These are phyloP conservation scores for Fusarium pilosicola DNA, from an alignment of 2,329 filamentous ascomycete genomes.

Conservation along the genomic window DNA sequence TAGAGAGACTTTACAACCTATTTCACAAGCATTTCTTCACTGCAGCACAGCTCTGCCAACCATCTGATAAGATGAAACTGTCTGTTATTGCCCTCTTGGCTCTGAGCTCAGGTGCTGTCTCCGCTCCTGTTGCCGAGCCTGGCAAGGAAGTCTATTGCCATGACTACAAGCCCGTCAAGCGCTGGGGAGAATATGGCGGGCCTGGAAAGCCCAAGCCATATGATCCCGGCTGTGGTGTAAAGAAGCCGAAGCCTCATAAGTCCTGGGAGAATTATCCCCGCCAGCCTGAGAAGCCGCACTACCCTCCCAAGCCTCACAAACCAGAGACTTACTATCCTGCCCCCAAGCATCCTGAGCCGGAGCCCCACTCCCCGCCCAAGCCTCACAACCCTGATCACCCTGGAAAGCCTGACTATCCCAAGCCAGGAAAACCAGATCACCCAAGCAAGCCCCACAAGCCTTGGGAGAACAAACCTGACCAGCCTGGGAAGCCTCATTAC, in stretches of 20 bases:
- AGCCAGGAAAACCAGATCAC: not conserved
- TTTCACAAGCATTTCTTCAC: not conserved
- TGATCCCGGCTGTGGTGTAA: not conserved
- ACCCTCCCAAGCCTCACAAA: not conserved
- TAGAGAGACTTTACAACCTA: not conserved
- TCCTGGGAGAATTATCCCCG: not conserved
- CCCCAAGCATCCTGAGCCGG: not conserved
- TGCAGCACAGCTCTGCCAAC: not conserved
- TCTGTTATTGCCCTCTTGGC: conserved; percentile 7
- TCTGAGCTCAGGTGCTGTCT: conserved; percentile 4
- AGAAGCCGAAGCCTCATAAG: not conserved
- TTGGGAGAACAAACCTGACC: not conserved
- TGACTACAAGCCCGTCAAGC: not conserved
- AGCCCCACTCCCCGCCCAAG: not conserved
- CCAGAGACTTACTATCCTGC: not conserved
- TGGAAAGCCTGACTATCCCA: not conserved
- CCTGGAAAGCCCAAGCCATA: not conserved
- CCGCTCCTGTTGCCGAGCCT: conserved; percentile 3
- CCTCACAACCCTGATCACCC: not conserved
- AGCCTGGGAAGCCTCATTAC: not conserved
- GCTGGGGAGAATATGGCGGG: not conserved
- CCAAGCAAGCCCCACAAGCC: not conserved
- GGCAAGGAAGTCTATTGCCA: not conserved
- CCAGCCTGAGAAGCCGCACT: not conserved
- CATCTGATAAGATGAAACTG: conserved; percentile 15